phyloP scores from a whole-genome alignment of 805 yeast genomes.

The Candida ponderosae region DNA sequence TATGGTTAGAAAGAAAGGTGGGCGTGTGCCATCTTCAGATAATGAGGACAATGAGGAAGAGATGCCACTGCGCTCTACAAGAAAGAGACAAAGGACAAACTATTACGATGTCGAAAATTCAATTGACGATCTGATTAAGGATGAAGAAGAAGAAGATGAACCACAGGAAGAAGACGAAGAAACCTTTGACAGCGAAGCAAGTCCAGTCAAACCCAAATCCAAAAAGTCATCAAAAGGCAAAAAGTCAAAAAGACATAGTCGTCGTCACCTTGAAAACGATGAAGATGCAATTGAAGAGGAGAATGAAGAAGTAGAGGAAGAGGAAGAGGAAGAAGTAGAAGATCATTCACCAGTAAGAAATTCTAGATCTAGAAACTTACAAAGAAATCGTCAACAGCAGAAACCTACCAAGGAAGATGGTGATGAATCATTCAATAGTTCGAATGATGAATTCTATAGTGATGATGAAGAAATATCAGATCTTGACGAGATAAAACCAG shows the following conservation, averaged over 20 bases:
- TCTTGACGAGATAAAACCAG: constrained; percentile 8
- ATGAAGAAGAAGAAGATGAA: constrained; percentile 9
- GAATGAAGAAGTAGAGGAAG: constrained; percentile 4
- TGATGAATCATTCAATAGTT: constrained; percentile 24
- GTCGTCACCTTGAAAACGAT: constrained; percentile 1
- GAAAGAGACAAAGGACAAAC: constrained; percentile 23
- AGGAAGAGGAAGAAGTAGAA: constrained; percentile 5
- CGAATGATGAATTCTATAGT: constrained; percentile 31
- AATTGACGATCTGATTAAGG: constrained; percentile 22
- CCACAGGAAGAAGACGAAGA: constrained; percentile 3
- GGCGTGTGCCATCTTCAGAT: too few species aligned
- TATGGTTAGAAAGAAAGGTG: neutral
- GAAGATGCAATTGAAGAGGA: constrained; percentile 6
- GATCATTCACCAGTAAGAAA: constrained; percentile 1
- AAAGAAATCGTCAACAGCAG: constrained; percentile 3
- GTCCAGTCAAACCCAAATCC: neutral
- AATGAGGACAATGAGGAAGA: constrained; percentile 9
- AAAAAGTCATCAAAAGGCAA: constrained; percentile 1
- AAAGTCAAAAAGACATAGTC: constrained; percentile 1
- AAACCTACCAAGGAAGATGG: constrained; percentile 16
- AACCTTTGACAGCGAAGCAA: constrained; percentile 1
- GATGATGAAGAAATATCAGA: constrained; percentile 17
- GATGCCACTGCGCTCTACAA: constrained; percentile 20
- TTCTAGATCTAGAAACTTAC: neutral
- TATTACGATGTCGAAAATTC: constrained; percentile 27